A percentile compares a stretch with the other conserved stretches of the same genome.
These are phyloP conservation scores for Bacterosira constricta DNA, from an alignment of 108 stramenopile species.

Conservation along the genomic window DNA sequence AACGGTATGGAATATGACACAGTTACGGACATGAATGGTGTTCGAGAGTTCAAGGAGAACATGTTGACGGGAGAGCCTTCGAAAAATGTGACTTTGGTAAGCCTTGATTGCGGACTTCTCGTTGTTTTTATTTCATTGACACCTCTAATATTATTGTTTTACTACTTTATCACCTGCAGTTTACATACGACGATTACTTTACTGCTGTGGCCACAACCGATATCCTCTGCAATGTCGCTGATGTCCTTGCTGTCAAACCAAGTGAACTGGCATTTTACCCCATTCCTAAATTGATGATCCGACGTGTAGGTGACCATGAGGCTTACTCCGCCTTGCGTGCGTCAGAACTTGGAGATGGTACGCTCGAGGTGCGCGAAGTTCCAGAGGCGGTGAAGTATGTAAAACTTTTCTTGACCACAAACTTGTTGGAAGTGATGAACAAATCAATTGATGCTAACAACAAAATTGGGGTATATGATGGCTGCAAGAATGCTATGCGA, in stretches of 20 bases:
- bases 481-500: constrained; percentile 82
- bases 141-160: no score
- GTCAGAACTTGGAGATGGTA: constrained; percentile 87
- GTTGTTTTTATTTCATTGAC: neutral
- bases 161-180: constrained; percentile 18
- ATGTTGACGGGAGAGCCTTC: constrained; percentile 65
- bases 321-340: constrained; percentile 88
- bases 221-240: constrained; percentile 82
- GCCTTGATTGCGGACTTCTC: neutral
- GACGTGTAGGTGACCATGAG: constrained; percentile 93
- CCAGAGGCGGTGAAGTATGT: constrained; percentile 70
- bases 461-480: constrained; percentile 81
- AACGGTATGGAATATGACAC: constrained; percentile 68
- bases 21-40: constrained; percentile 65
- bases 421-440: constrained; percentile 79
- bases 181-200: constrained; percentile 91
- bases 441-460: constrained; percentile 71
- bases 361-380: constrained; percentile 83
- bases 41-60: constrained; percentile 60
- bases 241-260: constrained; percentile 91
- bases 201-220: constrained; percentile 93
- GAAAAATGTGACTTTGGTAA: constrained; percentile 63
- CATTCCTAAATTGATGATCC: constrained; percentile 90
- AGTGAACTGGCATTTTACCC: constrained; percentile 92
- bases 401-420: constrained; percentile 67